Conservation (phyloP, 2,329 filamentous ascomycete species). For the Penicillium vulpinum region DNA sequence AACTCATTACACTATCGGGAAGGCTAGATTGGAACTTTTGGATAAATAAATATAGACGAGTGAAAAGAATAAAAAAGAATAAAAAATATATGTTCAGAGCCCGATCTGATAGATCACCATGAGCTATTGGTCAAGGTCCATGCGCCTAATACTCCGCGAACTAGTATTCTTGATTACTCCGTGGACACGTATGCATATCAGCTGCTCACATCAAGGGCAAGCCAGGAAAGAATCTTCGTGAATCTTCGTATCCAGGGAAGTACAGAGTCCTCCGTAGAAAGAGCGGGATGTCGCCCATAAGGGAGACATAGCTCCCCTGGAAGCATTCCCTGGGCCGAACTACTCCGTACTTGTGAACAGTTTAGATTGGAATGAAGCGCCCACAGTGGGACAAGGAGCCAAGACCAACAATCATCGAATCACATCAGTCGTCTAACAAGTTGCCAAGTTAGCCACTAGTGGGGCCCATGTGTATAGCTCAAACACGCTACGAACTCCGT, state of each 20-base stretch:
- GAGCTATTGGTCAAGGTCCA: conserved; percentile 25
- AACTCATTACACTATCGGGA: conserved; percentile 3
- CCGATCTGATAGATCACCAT: conserved; percentile 33
- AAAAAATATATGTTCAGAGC: neutral
- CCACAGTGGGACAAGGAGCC: neutral
- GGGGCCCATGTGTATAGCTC: conserved; percentile 30
- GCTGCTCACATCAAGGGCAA: neutral
- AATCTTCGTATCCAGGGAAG: neutral
- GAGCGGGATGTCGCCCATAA: neutral
- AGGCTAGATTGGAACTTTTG: conserved; percentile 11
- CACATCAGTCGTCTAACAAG: neutral
- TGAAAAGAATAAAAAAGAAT: neutral
- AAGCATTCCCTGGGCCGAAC: neutral
- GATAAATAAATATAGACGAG: neutral
- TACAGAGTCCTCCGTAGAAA: neutral
- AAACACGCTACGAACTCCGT: conserved; percentile 35
- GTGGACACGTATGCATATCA: conserved; percentile 3
- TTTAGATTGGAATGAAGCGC: neutral
- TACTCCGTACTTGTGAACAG: neutral
- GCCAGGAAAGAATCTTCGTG: too few species aligned
- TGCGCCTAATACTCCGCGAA: conserved; percentile 18
- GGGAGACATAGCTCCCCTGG: neutral
- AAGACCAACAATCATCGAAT: neutral
- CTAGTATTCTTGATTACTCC: neutral
- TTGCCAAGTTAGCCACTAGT: conserved; percentile 30